Evolutionary conservation across 2,329 filamentous ascomycete genomes (phyloP).

Genomic region (Epichloe gansuensis): DNA sequence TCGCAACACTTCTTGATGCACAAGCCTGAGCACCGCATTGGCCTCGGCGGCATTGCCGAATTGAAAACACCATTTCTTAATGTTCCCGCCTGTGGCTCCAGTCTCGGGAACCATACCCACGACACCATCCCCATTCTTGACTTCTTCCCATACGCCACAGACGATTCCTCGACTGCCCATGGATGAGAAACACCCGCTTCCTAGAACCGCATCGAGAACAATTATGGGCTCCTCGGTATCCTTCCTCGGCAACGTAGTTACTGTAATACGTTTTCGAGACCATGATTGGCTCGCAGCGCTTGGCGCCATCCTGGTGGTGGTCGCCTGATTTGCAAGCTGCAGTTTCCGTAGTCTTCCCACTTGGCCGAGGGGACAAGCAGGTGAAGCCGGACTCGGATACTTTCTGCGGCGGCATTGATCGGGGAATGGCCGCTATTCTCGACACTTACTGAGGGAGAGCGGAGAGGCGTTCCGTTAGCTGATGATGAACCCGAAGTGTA

Average conservation of each 20-base stretch:
- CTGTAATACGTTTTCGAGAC: constrained; percentile 70
- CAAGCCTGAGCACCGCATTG: constrained; percentile 41
- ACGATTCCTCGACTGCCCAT: constrained; percentile 80
- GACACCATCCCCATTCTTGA: constrained; percentile 49
- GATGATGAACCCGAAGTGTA: constrained; percentile 49
- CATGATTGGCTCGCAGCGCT: constrained; percentile 47
- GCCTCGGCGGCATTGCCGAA: constrained; percentile 41
- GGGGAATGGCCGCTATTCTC: constrained; percentile 39
- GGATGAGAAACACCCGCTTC: constrained; percentile 72
- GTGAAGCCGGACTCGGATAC: constrained; percentile 80
- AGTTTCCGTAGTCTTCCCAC: constrained; percentile 87
- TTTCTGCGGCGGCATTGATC: constrained; percentile 50
- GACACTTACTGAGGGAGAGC: constrained; percentile 46
- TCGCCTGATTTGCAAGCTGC: constrained; percentile 67
- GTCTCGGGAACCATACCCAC: constrained; percentile 39
- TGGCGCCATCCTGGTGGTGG: constrained; percentile 52
- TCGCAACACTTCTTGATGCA: constrained; percentile 43
- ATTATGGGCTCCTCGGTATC: constrained; percentile 43
- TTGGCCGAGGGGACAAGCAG: constrained; percentile 62
- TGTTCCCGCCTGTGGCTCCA: constrained; percentile 39
- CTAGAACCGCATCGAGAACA: constrained; percentile 72
- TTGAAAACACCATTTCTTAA: constrained; percentile 54
- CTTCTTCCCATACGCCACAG: constrained; percentile 75
- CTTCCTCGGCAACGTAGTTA: constrained; percentile 58
- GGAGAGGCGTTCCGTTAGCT: constrained; percentile 34